Percentiles rank a stretch among this genome's conserved stretches.
Conservation (phyloP, 306 rosid species). For the Acmispon strigosus region DNA sequence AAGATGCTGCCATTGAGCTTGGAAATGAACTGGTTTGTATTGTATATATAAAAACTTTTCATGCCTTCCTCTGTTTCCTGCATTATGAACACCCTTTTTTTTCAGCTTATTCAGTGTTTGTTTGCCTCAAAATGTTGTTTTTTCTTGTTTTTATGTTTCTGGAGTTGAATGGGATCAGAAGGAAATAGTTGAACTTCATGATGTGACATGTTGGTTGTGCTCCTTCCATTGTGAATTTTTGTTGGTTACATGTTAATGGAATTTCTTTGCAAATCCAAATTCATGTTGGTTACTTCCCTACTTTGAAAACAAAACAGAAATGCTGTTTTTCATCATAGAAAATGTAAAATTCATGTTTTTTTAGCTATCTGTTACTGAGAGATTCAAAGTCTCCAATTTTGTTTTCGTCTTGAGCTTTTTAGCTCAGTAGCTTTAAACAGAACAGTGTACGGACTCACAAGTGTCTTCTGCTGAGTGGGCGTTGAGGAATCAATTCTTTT, state of each 20-base stretch:
- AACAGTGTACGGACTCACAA: not conserved
- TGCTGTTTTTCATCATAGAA: not conserved
- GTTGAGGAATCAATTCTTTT: slow-evolving; percentile 8
- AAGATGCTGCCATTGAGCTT: slow-evolving; percentile 90
- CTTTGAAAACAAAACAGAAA: too few relatives aligned
- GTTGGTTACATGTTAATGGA: too few relatives aligned
- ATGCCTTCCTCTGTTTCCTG: not conserved
- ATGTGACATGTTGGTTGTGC: too few relatives aligned
- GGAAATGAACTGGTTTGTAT: slow-evolving; percentile 84
- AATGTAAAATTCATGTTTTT: not conserved
- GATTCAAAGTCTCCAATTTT: not conserved
- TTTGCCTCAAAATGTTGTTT: not conserved
- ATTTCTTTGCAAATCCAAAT: too few relatives aligned
- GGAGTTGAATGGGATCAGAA: too few relatives aligned
- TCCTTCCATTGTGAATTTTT: too few relatives aligned
- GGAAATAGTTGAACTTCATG: too few relatives aligned
- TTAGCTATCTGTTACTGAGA: not conserved
- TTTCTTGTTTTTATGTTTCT: not conserved
- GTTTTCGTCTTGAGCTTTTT: slow-evolving; percentile 7
- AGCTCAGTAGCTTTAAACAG: not conserved
- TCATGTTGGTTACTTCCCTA: not conserved
- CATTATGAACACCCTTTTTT: too few relatives aligned
- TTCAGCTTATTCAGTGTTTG: not conserved
- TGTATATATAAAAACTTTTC: not conserved
- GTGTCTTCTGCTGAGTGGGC: slow-evolving; percentile 8